Conservation (phyloP, 2,329 filamentous ascomycete genomes). For the Colletotrichum horii region DNA sequence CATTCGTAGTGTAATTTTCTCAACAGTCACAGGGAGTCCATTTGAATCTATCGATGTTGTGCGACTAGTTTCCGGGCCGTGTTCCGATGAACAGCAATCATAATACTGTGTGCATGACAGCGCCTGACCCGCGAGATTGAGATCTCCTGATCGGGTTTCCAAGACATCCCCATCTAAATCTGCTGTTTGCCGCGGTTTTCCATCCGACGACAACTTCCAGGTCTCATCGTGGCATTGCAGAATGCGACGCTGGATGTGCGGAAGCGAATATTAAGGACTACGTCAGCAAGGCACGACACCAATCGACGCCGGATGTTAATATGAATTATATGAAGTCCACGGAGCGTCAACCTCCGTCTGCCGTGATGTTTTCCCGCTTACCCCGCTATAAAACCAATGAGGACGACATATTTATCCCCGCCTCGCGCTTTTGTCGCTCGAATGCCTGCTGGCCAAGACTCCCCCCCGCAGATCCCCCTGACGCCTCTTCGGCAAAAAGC, state of each 20-base stretch:
- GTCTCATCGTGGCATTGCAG: not conserved
- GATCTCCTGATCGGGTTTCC: not conserved
- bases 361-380: not conserved
- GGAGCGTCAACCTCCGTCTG: constrained; percentile 1
- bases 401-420: not conserved
- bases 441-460: constrained; percentile 6
- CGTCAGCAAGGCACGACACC: not conserved
- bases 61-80: not conserved
- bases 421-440: not conserved
- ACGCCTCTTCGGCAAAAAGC: constrained; percentile 9
- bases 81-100: not conserved
- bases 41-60: not conserved
- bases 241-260: not conserved
- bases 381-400: not conserved
- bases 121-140: not conserved
- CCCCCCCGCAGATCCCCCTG: constrained; percentile 6
- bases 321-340: not conserved
- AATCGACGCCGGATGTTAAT: not conserved
- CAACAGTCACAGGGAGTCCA: too few relatives aligned
- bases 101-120: not conserved
- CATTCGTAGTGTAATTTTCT: not conserved
- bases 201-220: not conserved
- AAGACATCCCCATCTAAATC: not conserved
- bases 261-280: not conserved
- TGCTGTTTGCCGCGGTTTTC: not conserved